These are phyloP conservation scores for Tetracladium setigerum DNA, from an alignment of 495 filamentous ascomycete genomes.

Conservation along the genomic window DNA sequence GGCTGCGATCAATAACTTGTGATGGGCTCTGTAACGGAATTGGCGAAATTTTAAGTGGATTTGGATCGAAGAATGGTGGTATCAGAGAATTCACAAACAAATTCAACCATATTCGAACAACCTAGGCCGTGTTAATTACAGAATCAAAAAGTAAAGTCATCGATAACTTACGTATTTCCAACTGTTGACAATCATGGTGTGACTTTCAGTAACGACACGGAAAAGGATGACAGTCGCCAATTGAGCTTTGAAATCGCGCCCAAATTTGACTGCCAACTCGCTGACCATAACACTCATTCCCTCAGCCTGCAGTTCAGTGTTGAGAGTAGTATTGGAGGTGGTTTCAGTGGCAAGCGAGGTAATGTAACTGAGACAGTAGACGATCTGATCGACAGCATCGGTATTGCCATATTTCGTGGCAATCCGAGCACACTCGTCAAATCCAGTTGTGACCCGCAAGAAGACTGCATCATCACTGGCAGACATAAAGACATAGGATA, in stretches of 20 bases:
- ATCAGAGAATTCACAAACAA: conserved; percentile 94
- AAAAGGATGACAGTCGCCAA: conserved; percentile 91
- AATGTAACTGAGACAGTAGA: conserved; percentile 83
- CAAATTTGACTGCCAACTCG: conserved; percentile 94
- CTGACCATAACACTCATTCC: conserved; percentile 98
- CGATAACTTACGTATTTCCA: conserved; percentile 69
- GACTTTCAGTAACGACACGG: conserved; percentile 77
- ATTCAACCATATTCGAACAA: conserved; percentile 87
- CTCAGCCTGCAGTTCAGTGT: conserved; percentile 91
- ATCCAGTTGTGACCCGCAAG: conserved; percentile 83
- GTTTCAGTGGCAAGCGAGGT: conserved; percentile 70
- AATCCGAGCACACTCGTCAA: conserved; percentile 93
- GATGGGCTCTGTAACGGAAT: conserved; percentile 90
- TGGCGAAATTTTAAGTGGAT: conserved; percentile 65
- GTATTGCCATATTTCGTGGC: conserved; percentile 77
- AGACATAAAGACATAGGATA: conserved; percentile 98
- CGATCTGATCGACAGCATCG: conserved; percentile 84
- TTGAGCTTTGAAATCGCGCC: conserved; percentile 87
- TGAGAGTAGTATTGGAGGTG: conserved; percentile 76
- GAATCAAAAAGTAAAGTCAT: background rate
- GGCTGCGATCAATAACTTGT: conserved; percentile 82
- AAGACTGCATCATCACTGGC: conserved; percentile 97
- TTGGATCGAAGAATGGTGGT: conserved; percentile 69
- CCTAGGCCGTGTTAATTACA: conserved; percentile 37
- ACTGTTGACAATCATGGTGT: conserved; percentile 63